A percentile compares a stretch with the other conserved stretches of the same genome.
phyloP scores from a whole-genome alignment of 1,284 basidiomycete species.

The Leccinum subrobustum region DNA sequence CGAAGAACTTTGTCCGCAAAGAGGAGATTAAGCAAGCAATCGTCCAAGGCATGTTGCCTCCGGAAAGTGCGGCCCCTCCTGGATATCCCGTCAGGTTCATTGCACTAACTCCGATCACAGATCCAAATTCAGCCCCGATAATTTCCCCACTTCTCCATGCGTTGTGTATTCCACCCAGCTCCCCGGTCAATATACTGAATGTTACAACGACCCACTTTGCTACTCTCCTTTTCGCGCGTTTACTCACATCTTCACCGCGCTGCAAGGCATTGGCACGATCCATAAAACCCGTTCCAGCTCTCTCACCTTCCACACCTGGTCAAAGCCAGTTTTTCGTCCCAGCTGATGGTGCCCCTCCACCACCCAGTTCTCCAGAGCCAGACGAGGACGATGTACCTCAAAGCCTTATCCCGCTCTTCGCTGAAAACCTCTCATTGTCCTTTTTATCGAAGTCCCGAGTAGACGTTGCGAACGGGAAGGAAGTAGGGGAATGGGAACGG shows the following conservation, averaged over 20 bases:
- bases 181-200: constrained; percentile 49
- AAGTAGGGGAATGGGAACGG: constrained; percentile 84
- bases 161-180: constrained; percentile 53
- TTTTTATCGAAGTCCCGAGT: constrained; percentile 67
- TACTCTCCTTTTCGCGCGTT: constrained; percentile 66
- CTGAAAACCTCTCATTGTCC: constrained; percentile 69
- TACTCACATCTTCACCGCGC: constrained; percentile 64
- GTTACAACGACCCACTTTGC: constrained; percentile 68
- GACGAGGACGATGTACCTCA: constrained; percentile 70
- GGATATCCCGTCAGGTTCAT: constrained; percentile 4
- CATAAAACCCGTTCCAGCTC: constrained; percentile 52
- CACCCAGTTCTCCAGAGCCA: constrained; percentile 30
- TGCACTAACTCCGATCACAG: constrained; percentile 6
- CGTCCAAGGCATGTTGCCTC: constrained; percentile 64
- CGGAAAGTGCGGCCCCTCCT: constrained; percentile 37
- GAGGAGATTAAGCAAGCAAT: constrained; percentile 67
- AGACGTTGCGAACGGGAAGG: constrained; percentile 59
- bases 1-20: constrained; percentile 70
- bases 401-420: constrained; percentile 66
- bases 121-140: constrained; percentile 40
- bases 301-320: constrained; percentile 32
- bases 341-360: constrained; percentile 54
- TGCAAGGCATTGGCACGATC: constrained; percentile 78
- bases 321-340: constrained; percentile 68
- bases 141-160: constrained; percentile 67